Percentiles rank a stretch among this genome's conserved stretches.
phyloP scores from a whole-genome alignment of 2,329 filamentous ascomycete genomes.

The Geoglossum cookeanum region DNA sequence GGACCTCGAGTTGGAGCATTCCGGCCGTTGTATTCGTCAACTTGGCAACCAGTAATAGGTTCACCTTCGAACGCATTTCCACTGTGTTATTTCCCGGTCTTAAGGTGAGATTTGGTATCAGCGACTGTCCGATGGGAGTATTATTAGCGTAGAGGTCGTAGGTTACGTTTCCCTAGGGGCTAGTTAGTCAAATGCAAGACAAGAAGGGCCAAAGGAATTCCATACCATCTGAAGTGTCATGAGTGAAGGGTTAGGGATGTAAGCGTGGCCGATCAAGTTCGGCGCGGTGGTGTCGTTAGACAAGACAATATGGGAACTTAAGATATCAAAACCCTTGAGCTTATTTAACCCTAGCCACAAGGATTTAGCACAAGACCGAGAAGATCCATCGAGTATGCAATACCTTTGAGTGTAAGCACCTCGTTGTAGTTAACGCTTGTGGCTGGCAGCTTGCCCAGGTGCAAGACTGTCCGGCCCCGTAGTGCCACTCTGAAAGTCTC shows the following conservation, averaged over 20 bases:
- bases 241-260: conserved; percentile 44
- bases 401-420: conserved; percentile 30
- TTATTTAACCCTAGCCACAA: conserved; percentile 32
- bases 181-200: conserved; percentile 5
- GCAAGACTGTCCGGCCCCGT: conserved; percentile 31
- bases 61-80: conserved; percentile 33
- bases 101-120: conserved; percentile 38
- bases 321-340: conserved; percentile 35
- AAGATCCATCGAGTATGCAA: conserved; percentile 12
- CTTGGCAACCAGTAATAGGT: conserved; percentile 15
- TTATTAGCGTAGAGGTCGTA: conserved; percentile 39
- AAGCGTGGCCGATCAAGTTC: conserved; percentile 41
- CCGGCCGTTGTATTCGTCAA: conserved; percentile 21
- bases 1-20: conserved; percentile 34
- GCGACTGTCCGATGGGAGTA: conserved; percentile 33
- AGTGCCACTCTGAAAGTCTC: conserved; percentile 32
- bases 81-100: conserved; percentile 38
- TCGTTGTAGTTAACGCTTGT: conserved; percentile 35
- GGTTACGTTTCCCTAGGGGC: conserved; percentile 37
- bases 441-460: conserved; percentile 29
- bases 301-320: conserved; percentile 27
- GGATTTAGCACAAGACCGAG: not conserved
- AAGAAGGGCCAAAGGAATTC: conserved; percentile 7
- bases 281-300: conserved; percentile 25
- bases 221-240: conserved; percentile 45